Evolutionary conservation across 129 eudicot species (phyloP).

Genomic region (Chrysanthemum seticuspe): DNA sequence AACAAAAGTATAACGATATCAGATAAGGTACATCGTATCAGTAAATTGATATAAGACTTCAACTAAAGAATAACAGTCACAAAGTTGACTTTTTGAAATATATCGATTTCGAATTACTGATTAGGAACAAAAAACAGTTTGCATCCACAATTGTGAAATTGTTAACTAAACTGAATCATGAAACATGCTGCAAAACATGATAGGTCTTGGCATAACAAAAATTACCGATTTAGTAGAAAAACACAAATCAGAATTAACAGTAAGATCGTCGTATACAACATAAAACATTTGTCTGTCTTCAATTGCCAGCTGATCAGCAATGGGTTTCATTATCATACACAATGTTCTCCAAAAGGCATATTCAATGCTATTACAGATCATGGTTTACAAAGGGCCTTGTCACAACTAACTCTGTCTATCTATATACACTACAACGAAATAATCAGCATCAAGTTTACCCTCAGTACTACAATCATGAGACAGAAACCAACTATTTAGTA

Average conservation of each 20-base stretch:
- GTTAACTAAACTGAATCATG: not conserved
- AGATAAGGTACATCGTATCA: slow-evolving; percentile 18
- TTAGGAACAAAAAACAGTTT: slow-evolving; percentile 12
- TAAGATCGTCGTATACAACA: slow-evolving; percentile 8
- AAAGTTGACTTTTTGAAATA: not conserved
- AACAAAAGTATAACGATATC: slow-evolving; percentile 18
- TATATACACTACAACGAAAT: slow-evolving; percentile 8
- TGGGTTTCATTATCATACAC: not conserved
- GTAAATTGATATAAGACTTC: slow-evolving; percentile 11
- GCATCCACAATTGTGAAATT: slow-evolving; percentile 5
- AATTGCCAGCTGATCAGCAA: not conserved
- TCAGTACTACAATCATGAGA: not conserved
- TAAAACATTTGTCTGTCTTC: slow-evolving; percentile 13
- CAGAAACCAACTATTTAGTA: not conserved
- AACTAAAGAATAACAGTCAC: not conserved
- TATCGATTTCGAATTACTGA: not conserved
- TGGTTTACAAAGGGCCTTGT: slow-evolving; percentile 5
- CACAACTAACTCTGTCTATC: not conserved
- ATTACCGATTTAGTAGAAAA: not conserved
- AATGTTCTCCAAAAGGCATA: slow-evolving; percentile 1
- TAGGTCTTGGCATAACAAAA: not conserved
- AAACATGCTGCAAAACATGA: slow-evolving; percentile 7
- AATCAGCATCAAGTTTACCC: not conserved
- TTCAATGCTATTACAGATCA: slow-evolving; percentile 11
- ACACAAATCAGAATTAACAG: not conserved